Percentiles rank a stretch among this genome's conserved stretches.
Evolutionary conservation across 495 filamentous ascomycete genomes (phyloP).

Genomic region (Cercophora scortea): DNA sequence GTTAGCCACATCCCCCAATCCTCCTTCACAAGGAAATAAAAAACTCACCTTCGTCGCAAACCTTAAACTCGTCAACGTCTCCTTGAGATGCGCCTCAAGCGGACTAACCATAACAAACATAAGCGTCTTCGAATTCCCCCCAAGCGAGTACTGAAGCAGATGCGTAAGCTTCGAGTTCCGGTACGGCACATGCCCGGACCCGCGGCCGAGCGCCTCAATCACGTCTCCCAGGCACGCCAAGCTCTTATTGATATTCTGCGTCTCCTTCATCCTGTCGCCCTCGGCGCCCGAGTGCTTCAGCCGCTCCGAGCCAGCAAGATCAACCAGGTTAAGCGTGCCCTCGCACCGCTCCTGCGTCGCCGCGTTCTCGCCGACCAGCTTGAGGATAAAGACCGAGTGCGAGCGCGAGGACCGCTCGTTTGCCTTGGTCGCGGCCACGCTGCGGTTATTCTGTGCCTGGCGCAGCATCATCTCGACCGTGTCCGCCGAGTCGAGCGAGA

Average conservation of each 20-base stretch:
- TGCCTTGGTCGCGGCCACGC: conserved; percentile 89
- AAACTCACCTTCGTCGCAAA: conserved; percentile 82
- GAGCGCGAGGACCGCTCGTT: conserved; percentile 91
- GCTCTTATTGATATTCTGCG: conserved; percentile 94
- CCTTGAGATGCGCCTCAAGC: conserved; percentile 79
- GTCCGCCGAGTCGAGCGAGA: conserved; percentile 65
- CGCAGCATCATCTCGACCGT: conserved; percentile 73
- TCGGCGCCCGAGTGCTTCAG: conserved; percentile 76
- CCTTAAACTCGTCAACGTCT: conserved; percentile 90
- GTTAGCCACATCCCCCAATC: conserved; percentile 1
- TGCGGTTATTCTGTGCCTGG: conserved; percentile 73
- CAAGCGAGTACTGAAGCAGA: conserved; percentile 87
- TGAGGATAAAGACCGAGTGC: conserved; percentile 94
- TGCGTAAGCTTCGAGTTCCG: conserved; percentile 96
- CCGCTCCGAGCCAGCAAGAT: conserved; percentile 88
- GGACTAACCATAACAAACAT: conserved; percentile 99
- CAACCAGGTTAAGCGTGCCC: conserved; percentile 92
- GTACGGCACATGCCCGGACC: conserved; percentile 85
- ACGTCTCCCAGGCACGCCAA: conserved; percentile 92
- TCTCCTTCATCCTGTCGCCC: conserved; percentile 83
- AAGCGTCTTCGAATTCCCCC: conserved; percentile 92
- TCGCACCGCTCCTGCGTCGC: conserved; percentile 79
- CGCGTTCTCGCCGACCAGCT: conserved; percentile 71
- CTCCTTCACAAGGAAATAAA: neutral
- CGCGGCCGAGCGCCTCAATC: conserved; percentile 80